These are phyloP conservation scores for Thermothielavioides terrestris DNA, from an alignment of 495 filamentous ascomycete genomes.

Conservation along the genomic window DNA sequence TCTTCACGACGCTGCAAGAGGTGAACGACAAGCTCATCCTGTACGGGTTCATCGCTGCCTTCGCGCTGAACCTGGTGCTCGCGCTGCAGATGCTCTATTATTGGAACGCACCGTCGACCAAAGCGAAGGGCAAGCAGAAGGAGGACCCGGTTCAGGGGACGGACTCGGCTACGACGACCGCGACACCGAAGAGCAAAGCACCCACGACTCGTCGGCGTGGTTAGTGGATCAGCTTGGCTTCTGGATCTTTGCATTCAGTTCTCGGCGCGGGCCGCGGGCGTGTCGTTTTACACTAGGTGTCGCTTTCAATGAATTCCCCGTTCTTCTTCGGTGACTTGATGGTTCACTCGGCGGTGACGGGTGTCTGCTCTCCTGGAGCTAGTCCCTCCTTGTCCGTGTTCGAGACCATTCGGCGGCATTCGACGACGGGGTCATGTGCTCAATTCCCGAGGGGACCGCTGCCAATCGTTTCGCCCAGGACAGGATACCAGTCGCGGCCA, in stretches of 20 bases:
- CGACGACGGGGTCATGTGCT: neutral
- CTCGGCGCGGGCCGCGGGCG: neutral
- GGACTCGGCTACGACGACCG: slow-evolving; percentile 25
- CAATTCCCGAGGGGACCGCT: neutral
- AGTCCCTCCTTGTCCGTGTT: neutral
- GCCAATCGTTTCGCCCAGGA: slow-evolving; percentile 6
- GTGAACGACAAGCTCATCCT: slow-evolving; percentile 92
- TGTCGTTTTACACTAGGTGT: slow-evolving; percentile 7
- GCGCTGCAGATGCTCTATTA: slow-evolving; percentile 92
- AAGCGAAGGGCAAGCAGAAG: slow-evolving; percentile 42
- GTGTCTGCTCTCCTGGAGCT: neutral
- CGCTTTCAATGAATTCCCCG: slow-evolving; percentile 1
- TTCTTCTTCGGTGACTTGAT: neutral
- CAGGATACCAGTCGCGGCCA: too few species aligned
- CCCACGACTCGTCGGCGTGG: slow-evolving; percentile 48
- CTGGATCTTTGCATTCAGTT: slow-evolving; percentile 4
- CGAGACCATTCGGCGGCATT: slow-evolving; percentile 2
- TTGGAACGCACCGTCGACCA: slow-evolving; percentile 69
- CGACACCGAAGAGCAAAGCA: slow-evolving; percentile 39
- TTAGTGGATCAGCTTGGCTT: slow-evolving; percentile 17
- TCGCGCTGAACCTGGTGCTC: slow-evolving; percentile 75
- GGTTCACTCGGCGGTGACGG: too few species aligned
- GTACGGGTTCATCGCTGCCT: slow-evolving; percentile 84
- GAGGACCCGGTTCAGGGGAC: slow-evolving; percentile 19
- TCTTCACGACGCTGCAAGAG: slow-evolving; percentile 95